These are phyloP conservation scores for Calonectria fujianensis DNA, from an alignment of 2,329 filamentous ascomycete species.

Conservation along the genomic window DNA sequence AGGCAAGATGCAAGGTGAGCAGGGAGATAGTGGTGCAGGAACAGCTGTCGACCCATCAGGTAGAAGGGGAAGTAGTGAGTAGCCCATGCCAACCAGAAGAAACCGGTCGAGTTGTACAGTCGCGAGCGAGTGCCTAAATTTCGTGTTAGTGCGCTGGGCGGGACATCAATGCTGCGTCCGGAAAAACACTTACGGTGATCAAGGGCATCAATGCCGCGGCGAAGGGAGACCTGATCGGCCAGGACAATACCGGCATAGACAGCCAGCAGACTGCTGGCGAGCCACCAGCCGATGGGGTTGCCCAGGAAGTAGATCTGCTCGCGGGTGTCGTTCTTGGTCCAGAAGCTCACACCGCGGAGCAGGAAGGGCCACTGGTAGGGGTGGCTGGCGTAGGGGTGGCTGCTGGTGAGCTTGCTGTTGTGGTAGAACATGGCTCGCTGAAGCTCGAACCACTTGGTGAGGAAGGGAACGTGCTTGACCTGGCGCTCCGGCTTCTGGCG, in stretches of 20 bases:
- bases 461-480: constrained; percentile 89
- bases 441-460: constrained; percentile 96
- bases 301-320: constrained; percentile 99
- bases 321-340: constrained; percentile 95
- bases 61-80: constrained; percentile 98
- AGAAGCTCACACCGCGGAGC: constrained; percentile 97
- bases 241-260: constrained; percentile 94
- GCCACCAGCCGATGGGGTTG: constrained; percentile 98
- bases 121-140: constrained; percentile 87
- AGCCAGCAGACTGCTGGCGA: constrained; percentile 92
- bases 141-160: constrained; percentile 55
- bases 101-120: constrained; percentile 98
- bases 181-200: constrained; percentile 85
- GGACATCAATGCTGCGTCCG: not conserved
- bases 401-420: constrained; percentile 98
- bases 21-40: constrained; percentile 97
- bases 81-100: constrained; percentile 99
- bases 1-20: constrained; percentile 93
- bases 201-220: constrained; percentile 93
- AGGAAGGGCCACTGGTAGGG: constrained; percentile 99
- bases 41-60: constrained; percentile 98
- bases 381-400: constrained; percentile 95
- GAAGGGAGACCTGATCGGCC: constrained; percentile 94
- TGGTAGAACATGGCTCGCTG: constrained; percentile 99
- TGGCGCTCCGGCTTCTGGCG: constrained; percentile 84